phyloP scores from a whole-genome alignment of 2,329 filamentous ascomycete genomes.

The Diplodia intermedia region DNA sequence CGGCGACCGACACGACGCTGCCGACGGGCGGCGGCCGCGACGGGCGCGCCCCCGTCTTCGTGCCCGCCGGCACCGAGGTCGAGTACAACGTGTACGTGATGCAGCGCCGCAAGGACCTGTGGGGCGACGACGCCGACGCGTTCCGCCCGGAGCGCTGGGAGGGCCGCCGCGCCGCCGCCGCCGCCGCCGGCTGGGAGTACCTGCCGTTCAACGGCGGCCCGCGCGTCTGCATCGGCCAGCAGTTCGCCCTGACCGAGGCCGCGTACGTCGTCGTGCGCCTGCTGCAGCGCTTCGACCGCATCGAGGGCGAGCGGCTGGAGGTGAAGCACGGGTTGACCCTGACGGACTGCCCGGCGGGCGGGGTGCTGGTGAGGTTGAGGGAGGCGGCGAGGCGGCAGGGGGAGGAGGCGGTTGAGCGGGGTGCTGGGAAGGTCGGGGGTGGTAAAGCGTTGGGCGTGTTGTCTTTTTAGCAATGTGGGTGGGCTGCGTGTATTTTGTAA shows the following conservation, averaged over 20 bases:
- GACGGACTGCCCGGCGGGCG: too few species aligned
- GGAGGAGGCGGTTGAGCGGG: too few species aligned
- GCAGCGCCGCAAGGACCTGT: constrained; percentile 58
- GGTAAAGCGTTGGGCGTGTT: too few species aligned
- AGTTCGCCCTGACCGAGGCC: constrained; percentile 37
- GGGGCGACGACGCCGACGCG: constrained; percentile 56
- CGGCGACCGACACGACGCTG: constrained; percentile 58
- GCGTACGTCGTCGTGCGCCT: constrained; percentile 33
- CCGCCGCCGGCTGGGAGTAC: constrained; percentile 46
- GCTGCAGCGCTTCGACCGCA: constrained; percentile 34
- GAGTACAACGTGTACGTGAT: constrained; percentile 56
- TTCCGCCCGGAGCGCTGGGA: constrained; percentile 60
- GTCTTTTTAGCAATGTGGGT: too few species aligned
- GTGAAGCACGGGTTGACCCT: too few species aligned
- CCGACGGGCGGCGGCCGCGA: constrained; percentile 59
- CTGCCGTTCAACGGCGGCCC: constrained; percentile 51
- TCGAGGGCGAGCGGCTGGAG: constrained; percentile 19
- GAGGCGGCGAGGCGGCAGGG: too few species aligned
- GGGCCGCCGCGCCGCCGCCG: constrained; percentile 3
- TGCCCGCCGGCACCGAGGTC: constrained; percentile 57
- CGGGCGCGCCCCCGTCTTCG: constrained; percentile 57
- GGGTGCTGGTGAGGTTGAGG: too few species aligned
- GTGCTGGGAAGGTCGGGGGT: too few species aligned
- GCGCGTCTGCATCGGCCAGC: constrained; percentile 45
- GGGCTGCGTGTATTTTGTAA: too few species aligned